Base-by-base conservation (phyloP, 768 basidiomycete genomes). In the Podaxis carcinomalis region DNA sequence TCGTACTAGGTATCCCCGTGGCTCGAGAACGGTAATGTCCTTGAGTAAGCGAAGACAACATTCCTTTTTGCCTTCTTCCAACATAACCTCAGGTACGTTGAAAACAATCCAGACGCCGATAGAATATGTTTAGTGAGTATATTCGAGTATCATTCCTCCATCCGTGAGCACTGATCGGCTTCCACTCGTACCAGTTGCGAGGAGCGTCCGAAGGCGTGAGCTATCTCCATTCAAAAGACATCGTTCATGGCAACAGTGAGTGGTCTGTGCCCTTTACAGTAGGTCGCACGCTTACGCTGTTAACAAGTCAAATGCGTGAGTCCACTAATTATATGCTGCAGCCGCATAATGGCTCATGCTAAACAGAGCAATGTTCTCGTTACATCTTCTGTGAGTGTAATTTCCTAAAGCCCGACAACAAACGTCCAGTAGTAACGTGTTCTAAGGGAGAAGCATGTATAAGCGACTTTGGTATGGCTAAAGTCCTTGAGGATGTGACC, bases 401-500 rank as follows among this genome's bases (percentile, higher is more conserved):
- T 6, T 25, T 27, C 47, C 32, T n/a, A 1, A 23, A 9, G 32
- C 6, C 13, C 37, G 13, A 14, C 10, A 9, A 5, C 1, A 46
- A 49, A 32, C 7, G 1, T 11, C 47, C 21, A 4, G 5, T 39
- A 50, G 50, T 63, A 53, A 44, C 27, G 23, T 42, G 61, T 57
- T 28, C 37, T 4, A 58, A 86, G 86, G 79, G 77, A 10, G 73
- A 81, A 64, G 80, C 85, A 32, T 75, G 81, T 32, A 81, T 88
- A 14, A 83, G 82, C 62, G 86, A 88, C 64, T 87, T 88, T 67
- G 85, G 86, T 40, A 81, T 87, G 73, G 81, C 86, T 16, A 85
- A 83, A 66, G 73, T 84, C 28, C 77, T 87, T 39, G 80, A 81
- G 61, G 83, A 86, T 46, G 77, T 86, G 28, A 80, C 83, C 0